Percentiles rank a stretch among this genome's conserved stretches.
Conservation (phyloP, 1,284 basidiomycete genomes). For the Sporisorium graminicola region DNA sequence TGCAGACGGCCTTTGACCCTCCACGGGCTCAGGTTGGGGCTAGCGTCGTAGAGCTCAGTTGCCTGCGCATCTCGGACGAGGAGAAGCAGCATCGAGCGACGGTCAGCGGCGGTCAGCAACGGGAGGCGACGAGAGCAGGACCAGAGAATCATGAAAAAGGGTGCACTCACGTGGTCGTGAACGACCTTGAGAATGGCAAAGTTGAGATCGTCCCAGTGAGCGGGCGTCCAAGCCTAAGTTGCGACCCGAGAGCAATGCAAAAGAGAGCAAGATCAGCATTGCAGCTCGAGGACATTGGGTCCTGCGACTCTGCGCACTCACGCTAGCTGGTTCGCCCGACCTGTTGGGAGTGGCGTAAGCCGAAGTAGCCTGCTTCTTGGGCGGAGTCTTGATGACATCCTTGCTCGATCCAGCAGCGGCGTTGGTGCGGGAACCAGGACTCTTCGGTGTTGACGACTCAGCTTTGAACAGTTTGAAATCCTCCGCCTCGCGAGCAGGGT, state of each 20-base stretch:
- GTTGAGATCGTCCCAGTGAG: constrained; percentile 40
- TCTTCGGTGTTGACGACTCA: constrained; percentile 28
- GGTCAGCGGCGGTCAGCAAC: background rate
- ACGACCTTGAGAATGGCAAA: constrained; percentile 47
- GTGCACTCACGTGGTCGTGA: constrained; percentile 29
- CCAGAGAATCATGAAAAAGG: background rate
- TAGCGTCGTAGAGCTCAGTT: constrained; percentile 36
- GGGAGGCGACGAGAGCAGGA: background rate
- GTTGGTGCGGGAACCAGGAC: background rate
- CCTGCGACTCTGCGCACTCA: background rate
- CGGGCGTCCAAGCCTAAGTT: constrained; percentile 19
- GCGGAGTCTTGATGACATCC: constrained; percentile 19
- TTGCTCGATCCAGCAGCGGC: constrained; percentile 11
- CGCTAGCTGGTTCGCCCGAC: constrained; percentile 16
- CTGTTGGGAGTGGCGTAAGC: constrained; percentile 6
- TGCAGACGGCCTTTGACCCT: constrained; percentile 37
- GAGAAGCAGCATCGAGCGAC: background rate
- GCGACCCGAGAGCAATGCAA: background rate
- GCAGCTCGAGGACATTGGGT: background rate
- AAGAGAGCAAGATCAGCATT: constrained; percentile 1
- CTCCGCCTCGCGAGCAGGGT: background rate
- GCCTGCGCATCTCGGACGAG: constrained; percentile 3
- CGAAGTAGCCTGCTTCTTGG: constrained; percentile 21
- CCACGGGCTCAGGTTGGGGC: constrained; percentile 33
- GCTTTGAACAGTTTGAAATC: background rate